These are phyloP conservation scores for Calonectria multiphialidica DNA, from an alignment of 2,329 filamentous ascomycete species.

Conservation along the genomic window DNA sequence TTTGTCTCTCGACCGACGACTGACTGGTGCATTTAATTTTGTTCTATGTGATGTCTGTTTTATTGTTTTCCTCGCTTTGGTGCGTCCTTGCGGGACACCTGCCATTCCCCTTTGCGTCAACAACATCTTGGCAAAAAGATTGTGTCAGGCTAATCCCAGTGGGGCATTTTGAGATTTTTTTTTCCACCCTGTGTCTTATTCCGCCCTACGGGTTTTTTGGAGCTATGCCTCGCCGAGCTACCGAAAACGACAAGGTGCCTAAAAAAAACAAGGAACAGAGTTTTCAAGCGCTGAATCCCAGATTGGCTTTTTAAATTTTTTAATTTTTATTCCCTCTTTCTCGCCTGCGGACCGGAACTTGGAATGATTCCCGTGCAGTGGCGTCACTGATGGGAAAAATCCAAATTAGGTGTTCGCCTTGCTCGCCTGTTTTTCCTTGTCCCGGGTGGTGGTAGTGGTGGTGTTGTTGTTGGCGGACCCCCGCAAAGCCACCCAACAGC, in stretches of 20 bases:
- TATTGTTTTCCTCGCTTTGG: neutral
- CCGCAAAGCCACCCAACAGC: neutral
- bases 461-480: neutral
- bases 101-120: neutral
- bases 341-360: neutral
- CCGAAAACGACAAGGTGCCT: neutral
- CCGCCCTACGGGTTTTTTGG: neutral
- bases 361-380: conserved; percentile 3
- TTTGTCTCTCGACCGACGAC: too few relatives aligned
- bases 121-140: conserved; percentile 1
- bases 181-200: neutral
- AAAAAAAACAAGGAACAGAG: conserved; percentile 6
- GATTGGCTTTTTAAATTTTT: neutral
- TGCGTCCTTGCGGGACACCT: too few relatives aligned
- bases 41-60: neutral
- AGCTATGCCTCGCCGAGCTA: conserved; percentile 7
- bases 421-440: too few relatives aligned
- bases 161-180: neutral
- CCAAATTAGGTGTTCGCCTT: neutral
- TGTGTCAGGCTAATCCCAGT: neutral
- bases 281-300: neutral
- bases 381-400: neutral
- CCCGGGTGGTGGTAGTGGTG: neutral
- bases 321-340: neutral
- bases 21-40: neutral